Evolutionary conservation across 768 basidiomycete genomes (phyloP).

Genomic region (Ephemerocybe angulata): DNA sequence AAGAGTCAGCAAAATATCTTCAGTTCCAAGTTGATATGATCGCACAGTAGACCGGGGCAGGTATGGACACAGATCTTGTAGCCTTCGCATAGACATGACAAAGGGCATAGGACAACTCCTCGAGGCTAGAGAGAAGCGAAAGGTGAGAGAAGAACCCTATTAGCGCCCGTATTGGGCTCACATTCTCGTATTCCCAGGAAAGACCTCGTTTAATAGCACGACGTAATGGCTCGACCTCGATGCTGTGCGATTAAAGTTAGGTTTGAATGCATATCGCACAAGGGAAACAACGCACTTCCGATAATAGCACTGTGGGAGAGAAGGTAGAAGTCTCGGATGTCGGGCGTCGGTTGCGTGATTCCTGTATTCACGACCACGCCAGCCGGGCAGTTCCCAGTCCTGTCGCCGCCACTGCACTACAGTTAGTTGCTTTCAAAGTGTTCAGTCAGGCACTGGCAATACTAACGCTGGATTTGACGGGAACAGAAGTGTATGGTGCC

Average conservation of each 20-base stretch:
- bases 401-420: constrained; percentile 17
- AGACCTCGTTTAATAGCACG: constrained; percentile 22
- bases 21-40: neutral
- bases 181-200: constrained; percentile 3
- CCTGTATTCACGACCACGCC: constrained; percentile 43
- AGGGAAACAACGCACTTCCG: constrained; percentile 39
- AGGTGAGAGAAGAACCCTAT: neutral
- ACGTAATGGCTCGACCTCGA: constrained; percentile 25
- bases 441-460: too few relatives aligned
- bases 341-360: constrained; percentile 43
- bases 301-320: constrained; percentile 54
- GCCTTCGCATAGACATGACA: constrained; percentile 29
- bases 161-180: neutral
- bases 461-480: constrained; percentile 7
- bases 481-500: constrained; percentile 29
- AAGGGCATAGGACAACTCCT: constrained; percentile 22
- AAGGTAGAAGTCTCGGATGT: constrained; percentile 51
- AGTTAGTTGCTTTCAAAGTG: neutral
- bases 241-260: constrained; percentile 4
- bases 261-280: too few relatives aligned
- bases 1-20: neutral
- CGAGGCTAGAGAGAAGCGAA: constrained; percentile 12
- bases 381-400: constrained; percentile 48
- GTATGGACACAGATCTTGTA: constrained; percentile 29
- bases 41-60: constrained; percentile 30